Base-by-base conservation (phyloP, 768 basidiomycete species). In the Saitozyma sp. region DNA sequence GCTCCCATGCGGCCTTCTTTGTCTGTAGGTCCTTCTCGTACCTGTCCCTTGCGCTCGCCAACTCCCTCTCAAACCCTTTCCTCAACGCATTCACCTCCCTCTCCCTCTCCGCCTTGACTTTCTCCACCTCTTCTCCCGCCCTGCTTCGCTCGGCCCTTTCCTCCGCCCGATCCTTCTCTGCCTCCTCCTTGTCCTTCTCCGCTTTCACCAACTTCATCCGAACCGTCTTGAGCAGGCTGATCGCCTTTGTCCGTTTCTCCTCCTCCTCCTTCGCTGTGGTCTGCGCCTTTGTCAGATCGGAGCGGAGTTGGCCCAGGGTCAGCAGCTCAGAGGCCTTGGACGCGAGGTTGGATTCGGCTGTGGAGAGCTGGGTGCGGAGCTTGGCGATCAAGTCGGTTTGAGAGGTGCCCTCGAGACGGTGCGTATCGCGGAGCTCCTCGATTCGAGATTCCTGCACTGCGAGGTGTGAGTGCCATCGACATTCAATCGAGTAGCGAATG, bases 191-290 rank as follows among this genome's bases (percentile, higher is more conserved):
- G 20, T 95, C 92, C 82, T 92, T 93, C 80, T 98, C 95, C 6
- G 92, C 88, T 75, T 92, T 97, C 38, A 97, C 91, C n/a, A 95
- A 82, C 78, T 97, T 99, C 80, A 92, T 88, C 59, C 96, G 82
- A n/a, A 98, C 91, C 1, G 92, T 92, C 81, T 97, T 97, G 61
- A 99, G 82, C 37, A 97, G 81, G 55, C 87, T 89, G 67, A 98
- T 89, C 0, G 94, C 94, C 73, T 98, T 99, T 17, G 87, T 86
- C 11, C 95, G 87, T 80, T 99, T 98, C 80, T 99, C 96, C 78
- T 98, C 96, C 75, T 98, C 96, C 64, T 97, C 94, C 77, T 91
- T 96, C 6, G 87, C 88, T 9, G 82, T 59, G 17, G 81, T 82
- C 66, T 86, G 87, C 3, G 84, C 80, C 50, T 84, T 85, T 52